phyloP scores from a whole-genome alignment of 768 basidiomycete species.

The Lactifluus pinguis region DNA sequence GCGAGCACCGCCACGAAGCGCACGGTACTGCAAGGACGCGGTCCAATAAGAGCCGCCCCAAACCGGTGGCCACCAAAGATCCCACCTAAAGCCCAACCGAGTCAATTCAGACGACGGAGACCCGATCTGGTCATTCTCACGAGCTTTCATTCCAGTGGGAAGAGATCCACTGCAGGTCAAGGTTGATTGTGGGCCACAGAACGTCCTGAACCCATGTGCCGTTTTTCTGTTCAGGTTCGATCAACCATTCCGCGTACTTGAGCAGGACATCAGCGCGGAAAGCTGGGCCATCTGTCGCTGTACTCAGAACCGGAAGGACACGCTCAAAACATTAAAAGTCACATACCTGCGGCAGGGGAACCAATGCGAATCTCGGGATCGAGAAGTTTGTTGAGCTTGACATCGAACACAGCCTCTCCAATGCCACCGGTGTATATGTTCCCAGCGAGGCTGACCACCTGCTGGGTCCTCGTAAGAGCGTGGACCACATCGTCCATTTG shows the following conservation, averaged over 20 bases:
- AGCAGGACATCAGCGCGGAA: slow-evolving; percentile 1
- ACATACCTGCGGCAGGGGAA: slow-evolving; percentile 12
- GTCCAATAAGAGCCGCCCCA: slow-evolving; percentile 18
- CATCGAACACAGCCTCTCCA: slow-evolving; percentile 10
- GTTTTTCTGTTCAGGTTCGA: slow-evolving; percentile 10
- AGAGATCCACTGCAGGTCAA: slow-evolving; percentile 16
- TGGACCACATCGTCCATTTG: slow-evolving; percentile 11
- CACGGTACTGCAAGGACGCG: slow-evolving; percentile 14
- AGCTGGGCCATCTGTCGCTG: slow-evolving; percentile 7
- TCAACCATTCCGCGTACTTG: slow-evolving; percentile 15
- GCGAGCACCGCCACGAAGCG: slow-evolving; percentile 17
- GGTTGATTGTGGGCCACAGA: slow-evolving; percentile 14
- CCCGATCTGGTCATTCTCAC: background rate
- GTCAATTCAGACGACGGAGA: background rate
- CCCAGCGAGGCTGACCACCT: slow-evolving; percentile 9
- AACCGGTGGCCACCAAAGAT: slow-evolving; percentile 15
- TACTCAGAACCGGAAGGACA: background rate
- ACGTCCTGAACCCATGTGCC: slow-evolving; percentile 9
- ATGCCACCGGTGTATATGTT: slow-evolving; percentile 15
- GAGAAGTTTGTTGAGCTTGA: slow-evolving; percentile 1
- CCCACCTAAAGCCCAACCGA: background rate
- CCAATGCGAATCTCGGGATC: slow-evolving; percentile 9
- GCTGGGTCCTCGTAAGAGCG: slow-evolving; percentile 8
- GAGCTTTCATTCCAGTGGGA: slow-evolving; percentile 13
- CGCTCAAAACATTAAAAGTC: background rate